phyloP scores from a whole-genome alignment of 2,329 filamentous ascomycete species.

The Neonectria coccinea region DNA sequence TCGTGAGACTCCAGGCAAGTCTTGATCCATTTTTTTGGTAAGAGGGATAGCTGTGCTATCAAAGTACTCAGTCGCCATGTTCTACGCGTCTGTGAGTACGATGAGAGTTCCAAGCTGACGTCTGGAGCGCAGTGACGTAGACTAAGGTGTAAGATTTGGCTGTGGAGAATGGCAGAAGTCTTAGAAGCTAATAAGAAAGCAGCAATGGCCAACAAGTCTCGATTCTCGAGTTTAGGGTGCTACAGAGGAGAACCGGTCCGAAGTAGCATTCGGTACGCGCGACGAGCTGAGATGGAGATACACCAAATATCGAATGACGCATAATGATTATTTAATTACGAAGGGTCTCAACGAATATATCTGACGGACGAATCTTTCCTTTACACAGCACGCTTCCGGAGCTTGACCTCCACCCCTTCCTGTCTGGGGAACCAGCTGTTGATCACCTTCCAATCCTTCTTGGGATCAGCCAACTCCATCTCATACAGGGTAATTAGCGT shows the following conservation, averaged over 20 bases:
- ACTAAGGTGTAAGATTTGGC: not conserved
- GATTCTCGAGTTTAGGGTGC: not conserved
- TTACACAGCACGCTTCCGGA: not conserved
- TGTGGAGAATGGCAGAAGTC: not conserved
- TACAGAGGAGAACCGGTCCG: not conserved
- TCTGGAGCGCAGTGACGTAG: not conserved
- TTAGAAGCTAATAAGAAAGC: not conserved
- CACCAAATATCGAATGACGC: not conserved
- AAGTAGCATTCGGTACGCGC: too few relatives aligned
- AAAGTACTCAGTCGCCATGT: not conserved
- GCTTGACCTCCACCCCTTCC: not conserved
- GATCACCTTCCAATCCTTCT: slow-evolving; percentile 41
- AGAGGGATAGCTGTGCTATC: too few relatives aligned
- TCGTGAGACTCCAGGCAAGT: too few relatives aligned
- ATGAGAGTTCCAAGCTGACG: not conserved
- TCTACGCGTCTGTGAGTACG: not conserved
- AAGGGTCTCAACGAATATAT: not conserved
- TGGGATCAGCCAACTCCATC: slow-evolving; percentile 38
- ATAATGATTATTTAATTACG: not conserved
- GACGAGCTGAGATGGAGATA: not conserved
- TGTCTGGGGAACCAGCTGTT: slow-evolving; percentile 32
- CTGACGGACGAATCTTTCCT: not conserved
- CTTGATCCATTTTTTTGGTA: too few relatives aligned
- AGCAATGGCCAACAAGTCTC: not conserved
- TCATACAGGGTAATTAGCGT: slow-evolving; percentile 57